phyloP scores from a whole-genome alignment of 306 rosid species.

The Corylus avellana region DNA sequence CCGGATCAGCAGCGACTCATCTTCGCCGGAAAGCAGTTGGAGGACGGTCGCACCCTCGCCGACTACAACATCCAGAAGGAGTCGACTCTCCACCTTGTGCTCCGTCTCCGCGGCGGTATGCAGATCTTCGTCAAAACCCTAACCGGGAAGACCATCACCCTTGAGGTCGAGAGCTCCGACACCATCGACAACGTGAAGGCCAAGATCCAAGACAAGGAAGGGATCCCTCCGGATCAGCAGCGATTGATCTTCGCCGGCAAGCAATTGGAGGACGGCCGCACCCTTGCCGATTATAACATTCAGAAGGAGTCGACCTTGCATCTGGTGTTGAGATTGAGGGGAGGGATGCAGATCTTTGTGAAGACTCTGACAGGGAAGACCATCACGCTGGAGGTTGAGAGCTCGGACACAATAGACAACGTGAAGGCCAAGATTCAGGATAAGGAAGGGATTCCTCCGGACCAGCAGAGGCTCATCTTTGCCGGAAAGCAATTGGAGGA shows the following conservation, averaged over 20 bases:
- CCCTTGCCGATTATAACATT: constrained; percentile 53
- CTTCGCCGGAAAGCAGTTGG: constrained; percentile 43
- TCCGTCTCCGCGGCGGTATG: constrained; percentile 38
- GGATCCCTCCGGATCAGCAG: constrained; percentile 42
- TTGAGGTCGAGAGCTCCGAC: constrained; percentile 41
- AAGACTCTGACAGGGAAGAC: constrained; percentile 32
- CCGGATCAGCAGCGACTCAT: constrained; percentile 46
- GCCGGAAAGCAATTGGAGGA: constrained; percentile 31
- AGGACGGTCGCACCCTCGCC: constrained; percentile 44
- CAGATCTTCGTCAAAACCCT: constrained; percentile 49
- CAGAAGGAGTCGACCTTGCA: constrained; percentile 53
- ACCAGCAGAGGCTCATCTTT: constrained; percentile 27
- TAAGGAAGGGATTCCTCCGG: constrained; percentile 26
- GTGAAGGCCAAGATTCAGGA: constrained; percentile 32
- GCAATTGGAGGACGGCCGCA: constrained; percentile 46
- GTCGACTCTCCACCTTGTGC: constrained; percentile 40
- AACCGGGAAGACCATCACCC: constrained; percentile 39
- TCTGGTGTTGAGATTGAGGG: constrained; percentile 24
- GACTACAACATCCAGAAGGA: constrained; percentile 53
- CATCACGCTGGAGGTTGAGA: constrained; percentile 31
- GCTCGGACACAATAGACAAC: constrained; percentile 20
- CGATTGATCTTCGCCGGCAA: constrained; percentile 50
- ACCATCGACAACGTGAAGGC: constrained; percentile 43
- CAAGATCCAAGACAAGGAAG: constrained; percentile 51
- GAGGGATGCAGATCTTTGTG: constrained; percentile 32